Base-by-base conservation (phyloP, 768 basidiomycete genomes). In the Podaxis rugospora region DNA sequence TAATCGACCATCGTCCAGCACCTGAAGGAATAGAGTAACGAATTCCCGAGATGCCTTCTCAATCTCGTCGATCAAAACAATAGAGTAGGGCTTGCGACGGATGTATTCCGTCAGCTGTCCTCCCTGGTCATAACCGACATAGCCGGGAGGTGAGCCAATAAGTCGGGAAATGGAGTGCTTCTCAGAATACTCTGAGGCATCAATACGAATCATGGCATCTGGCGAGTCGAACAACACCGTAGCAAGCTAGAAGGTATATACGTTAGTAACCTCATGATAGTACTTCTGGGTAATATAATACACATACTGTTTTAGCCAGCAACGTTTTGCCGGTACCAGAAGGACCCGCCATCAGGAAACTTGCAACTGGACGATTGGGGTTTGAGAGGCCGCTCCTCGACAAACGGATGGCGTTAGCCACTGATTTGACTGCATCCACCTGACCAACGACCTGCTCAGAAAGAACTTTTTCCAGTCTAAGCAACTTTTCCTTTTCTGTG, bases 31-130 rank as follows among this genome's bases (percentile, higher is more conserved):
- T 51, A 83, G 62, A 0, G 79, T 82, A 36, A 81, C 76, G 53
- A 83, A 82, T 67, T 82, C 81, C 44, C 86, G 86, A 64, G 88
- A 87, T 5, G 94, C 91, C 74, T 97, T 96, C 74, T 97, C 95
- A 58, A 97, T 87, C 74, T 93, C 92, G 70, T 92, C 91, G 67
- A 94, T 87, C 62, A 93, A 80, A 56, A 93, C 80, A 66, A 93
- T 93, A 61, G 83, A 85, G 71, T 95, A 97, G 1, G 94, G 94
- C 71, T 93, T 92, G 62, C 95, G 85, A 54, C 94, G 85, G 53
- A 96, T 87, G 66, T 95, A 95, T 76, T 97, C 95, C 2, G 95
- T 96, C 51, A 97, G 80, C 70, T 95, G 93, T 7, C 95, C 92
- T 9, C 92, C 92, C 36, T 86, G 80, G 67, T 96, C 93, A 70